Evolutionary conservation across 208 protist genomes (phyloP), one percentile per base, ranked within the genome.

Genomic region (Leishmania guyanensis): DNA sequence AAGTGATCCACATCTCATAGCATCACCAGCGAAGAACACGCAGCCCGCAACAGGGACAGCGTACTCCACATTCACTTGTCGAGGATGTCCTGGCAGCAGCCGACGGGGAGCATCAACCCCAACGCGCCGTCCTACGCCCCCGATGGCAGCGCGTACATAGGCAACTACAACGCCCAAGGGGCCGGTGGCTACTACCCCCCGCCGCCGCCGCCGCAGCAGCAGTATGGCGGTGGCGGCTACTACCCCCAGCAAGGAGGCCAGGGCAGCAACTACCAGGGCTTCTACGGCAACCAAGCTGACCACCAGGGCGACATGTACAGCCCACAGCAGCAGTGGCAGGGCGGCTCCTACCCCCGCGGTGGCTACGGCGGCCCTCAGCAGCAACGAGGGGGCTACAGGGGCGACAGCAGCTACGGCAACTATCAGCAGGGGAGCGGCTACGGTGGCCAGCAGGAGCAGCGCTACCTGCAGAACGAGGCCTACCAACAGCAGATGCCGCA

Each of bases 1-100:
- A 6, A 66, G 22, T 36, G n/a, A 12, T 29, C 8, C 8, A 36
- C 60, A 36, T 66, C 60, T 29, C 60, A 4, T n/a, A 66, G 60
- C 60, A 6, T 6, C n/a, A 66, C 70, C 22, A 58, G 70, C 48
- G 17, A 16, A 16, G 22, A 17, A 48, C 65, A 22, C 17, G 33
- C 39, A 26, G 20, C 22, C 4, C 43, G 3, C 43, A 22, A 5
- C 33, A 51, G 43, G 43, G 43, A 46, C 43, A 46, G 43, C 43
- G 43, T 46, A 46, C 43, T 46, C 43, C 43, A 46, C 43, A 46
- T 46, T 53, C 8, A 0, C 10, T 29, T 9, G 5, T 48, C 22
- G 26, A 72, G 51, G 68, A 96, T 96, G 93, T 91, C 93, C 43
- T 96, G 91, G 93, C 86, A 93, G 75, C 91, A 93, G 70, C 91